Percentiles rank a stretch among this genome's conserved stretches.
Conservation (phyloP, 495 filamentous ascomycete species). For the Aspergillus leporis region DNA sequence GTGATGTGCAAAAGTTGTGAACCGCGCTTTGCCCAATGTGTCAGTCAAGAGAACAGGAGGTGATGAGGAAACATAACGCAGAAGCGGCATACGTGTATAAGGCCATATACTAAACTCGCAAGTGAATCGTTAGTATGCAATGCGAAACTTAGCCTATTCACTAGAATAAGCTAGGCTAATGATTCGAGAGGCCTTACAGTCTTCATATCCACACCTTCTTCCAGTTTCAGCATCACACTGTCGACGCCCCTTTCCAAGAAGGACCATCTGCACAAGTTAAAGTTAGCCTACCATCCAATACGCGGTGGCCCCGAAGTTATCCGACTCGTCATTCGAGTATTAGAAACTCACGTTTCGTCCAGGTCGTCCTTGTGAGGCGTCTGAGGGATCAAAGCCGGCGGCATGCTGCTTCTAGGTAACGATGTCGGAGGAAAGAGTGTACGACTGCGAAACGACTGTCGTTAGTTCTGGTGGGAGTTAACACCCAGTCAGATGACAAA, state of each 20-base stretch:
- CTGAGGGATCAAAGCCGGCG: conserved; percentile 35
- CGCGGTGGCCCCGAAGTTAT: background rate
- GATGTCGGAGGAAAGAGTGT: conserved; percentile 6
- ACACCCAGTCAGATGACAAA: background rate
- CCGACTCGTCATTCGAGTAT: background rate
- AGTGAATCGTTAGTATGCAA: conserved; percentile 12
- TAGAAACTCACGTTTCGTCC: conserved; percentile 68
- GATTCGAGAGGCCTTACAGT: conserved; percentile 56
- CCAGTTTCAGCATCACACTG: conserved; percentile 88
- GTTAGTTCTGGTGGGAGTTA: conserved; percentile 4
- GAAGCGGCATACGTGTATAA: conserved; percentile 76
- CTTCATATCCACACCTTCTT: conserved; percentile 88
- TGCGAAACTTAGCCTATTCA: background rate
- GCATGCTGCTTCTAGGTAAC: conserved; percentile 33
- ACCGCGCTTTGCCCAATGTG: conserved; percentile 64
- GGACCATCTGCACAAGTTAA: conserved; percentile 64
- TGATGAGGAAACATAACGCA: conserved; percentile 18
- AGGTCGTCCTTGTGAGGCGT: conserved; percentile 80
- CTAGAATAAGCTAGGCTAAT: background rate
- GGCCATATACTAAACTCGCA: conserved; percentile 77
- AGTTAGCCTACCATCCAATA: conserved; percentile 16
- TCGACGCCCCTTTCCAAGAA: conserved; percentile 86
- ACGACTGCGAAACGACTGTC: conserved; percentile 1
- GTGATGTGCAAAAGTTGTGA: conserved; percentile 98
- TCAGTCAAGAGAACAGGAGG: conserved; percentile 21